These are phyloP conservation scores for Cadophora sp. DNA, from an alignment of 2,329 filamentous ascomycete genomes.

Conservation along the genomic window DNA sequence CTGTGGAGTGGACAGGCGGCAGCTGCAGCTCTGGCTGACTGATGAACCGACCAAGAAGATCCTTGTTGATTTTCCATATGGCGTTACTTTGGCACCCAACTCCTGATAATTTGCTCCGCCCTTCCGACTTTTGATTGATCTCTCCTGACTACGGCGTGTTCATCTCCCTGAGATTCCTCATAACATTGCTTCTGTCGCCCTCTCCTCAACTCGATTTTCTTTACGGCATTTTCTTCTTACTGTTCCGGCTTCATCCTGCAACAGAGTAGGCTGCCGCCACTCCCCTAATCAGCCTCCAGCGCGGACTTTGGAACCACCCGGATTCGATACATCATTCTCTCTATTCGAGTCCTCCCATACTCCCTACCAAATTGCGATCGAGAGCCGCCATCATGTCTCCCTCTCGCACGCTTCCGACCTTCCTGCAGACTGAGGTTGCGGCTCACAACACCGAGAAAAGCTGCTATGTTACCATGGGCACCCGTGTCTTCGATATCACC, in stretches of 20 bases:
- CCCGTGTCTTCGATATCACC: conserved; percentile 94
- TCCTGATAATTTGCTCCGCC: conserved; percentile 12
- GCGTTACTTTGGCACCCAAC: conserved; percentile 11
- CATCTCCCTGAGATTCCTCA: conserved; percentile 7
- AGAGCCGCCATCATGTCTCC: conserved; percentile 65
- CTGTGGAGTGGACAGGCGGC: too few relatives aligned
- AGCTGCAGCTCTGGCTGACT: too few relatives aligned
- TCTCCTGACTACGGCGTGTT: conserved; percentile 25
- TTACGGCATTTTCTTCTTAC: not conserved
- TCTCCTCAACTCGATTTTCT: not conserved
- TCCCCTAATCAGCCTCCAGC: not conserved
- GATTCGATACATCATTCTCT: conserved; percentile 4
- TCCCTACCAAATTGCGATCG: conserved; percentile 1
- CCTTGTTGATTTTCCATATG: conserved; percentile 16
- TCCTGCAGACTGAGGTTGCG: conserved; percentile 81
- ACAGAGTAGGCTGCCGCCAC: not conserved
- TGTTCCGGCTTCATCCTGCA: conserved; percentile 1
- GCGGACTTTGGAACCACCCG: not conserved
- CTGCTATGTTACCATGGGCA: conserved; percentile 91
- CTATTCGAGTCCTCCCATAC: not conserved
- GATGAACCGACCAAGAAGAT: conserved; percentile 6
- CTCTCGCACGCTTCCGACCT: conserved; percentile 79
- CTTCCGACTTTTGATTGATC: conserved; percentile 16
- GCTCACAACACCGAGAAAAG: conserved; percentile 80
- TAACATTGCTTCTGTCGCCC: not conserved